Evolutionary conservation across 148 eudicot species (phyloP).

Genomic region (Rhododendron kiyosumense): DNA sequence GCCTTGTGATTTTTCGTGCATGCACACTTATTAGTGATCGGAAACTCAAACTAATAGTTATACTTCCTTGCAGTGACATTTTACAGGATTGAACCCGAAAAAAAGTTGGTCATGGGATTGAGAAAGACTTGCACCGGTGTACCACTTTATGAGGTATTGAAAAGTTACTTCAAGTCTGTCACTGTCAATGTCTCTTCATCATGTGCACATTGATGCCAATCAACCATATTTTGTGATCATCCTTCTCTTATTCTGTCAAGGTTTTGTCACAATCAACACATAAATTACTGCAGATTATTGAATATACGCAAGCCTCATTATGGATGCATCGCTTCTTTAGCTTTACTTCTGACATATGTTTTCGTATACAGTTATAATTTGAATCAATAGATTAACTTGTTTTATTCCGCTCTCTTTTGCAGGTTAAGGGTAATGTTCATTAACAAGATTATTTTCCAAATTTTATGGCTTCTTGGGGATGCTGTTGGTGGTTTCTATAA

Average conservation of each 20-base stretch:
- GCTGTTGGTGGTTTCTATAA: slow-evolving; percentile 5
- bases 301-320: not conserved
- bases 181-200: not conserved
- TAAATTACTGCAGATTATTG: not conserved
- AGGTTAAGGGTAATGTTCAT: not conserved
- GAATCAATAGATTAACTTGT: not conserved
- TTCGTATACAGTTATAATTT: not conserved
- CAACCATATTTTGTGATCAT: not conserved
- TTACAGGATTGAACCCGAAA: slow-evolving; percentile 34
- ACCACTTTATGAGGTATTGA: slow-evolving; percentile 18
- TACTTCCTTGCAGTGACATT: slow-evolving; percentile 31
- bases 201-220: not conserved
- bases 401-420: not conserved
- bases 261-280: not conserved
- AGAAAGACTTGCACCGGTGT: slow-evolving; percentile 19
- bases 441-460: not conserved
- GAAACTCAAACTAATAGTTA: not conserved
- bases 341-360: not conserved
- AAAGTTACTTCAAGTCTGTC: not conserved
- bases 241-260: not conserved
- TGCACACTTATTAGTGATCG: not conserved
- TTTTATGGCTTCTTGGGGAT: slow-evolving; percentile 2
- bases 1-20: not conserved
- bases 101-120: slow-evolving; percentile 33
- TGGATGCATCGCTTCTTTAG: not conserved